Conservation (phyloP, 2,329 filamentous ascomycete species). For the Neofusicoccum parvum region DNA sequence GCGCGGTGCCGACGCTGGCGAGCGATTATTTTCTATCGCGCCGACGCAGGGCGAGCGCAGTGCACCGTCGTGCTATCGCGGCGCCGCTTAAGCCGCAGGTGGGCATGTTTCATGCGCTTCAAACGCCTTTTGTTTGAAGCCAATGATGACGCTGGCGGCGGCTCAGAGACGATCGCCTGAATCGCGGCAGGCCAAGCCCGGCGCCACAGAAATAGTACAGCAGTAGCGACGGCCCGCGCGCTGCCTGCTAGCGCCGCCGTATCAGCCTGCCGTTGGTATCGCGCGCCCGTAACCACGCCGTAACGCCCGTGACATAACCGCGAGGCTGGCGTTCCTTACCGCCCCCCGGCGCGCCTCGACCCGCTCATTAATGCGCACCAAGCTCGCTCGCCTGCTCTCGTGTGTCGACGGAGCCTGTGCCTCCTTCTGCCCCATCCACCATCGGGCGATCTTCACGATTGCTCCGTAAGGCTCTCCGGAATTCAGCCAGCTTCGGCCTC, state of each 20-base stretch:
- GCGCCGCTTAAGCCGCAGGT: slow-evolving; percentile 6
- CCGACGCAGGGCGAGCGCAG: background rate
- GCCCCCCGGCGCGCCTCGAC: background rate
- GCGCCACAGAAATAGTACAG: slow-evolving; percentile 14
- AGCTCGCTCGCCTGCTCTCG: slow-evolving; percentile 18
- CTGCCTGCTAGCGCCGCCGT: background rate
- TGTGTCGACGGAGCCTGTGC: slow-evolving; percentile 20
- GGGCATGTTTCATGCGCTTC: slow-evolving; percentile 15
- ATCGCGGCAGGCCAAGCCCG: slow-evolving; percentile 1
- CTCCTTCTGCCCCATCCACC: slow-evolving; percentile 20
- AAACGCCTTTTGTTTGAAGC: slow-evolving; percentile 20
- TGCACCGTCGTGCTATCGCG: slow-evolving; percentile 9
- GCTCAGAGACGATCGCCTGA: slow-evolving; percentile 10
- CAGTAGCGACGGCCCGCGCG: slow-evolving; percentile 3
- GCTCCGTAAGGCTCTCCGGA: slow-evolving; percentile 21
- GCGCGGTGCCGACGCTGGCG: slow-evolving; percentile 1
- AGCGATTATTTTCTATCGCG: background rate
- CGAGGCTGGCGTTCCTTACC: background rate
- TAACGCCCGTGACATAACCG: background rate
- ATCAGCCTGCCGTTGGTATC: background rate
- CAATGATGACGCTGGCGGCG: slow-evolving; percentile 10
- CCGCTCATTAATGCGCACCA: slow-evolving; percentile 18
- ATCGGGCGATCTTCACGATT: slow-evolving; percentile 21
- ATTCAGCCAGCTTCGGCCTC: slow-evolving; percentile 21
- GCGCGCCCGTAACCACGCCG: background rate